phyloP scores from a whole-genome alignment of 2,329 filamentous ascomycete species.

The Neocucurbitaria cava region DNA sequence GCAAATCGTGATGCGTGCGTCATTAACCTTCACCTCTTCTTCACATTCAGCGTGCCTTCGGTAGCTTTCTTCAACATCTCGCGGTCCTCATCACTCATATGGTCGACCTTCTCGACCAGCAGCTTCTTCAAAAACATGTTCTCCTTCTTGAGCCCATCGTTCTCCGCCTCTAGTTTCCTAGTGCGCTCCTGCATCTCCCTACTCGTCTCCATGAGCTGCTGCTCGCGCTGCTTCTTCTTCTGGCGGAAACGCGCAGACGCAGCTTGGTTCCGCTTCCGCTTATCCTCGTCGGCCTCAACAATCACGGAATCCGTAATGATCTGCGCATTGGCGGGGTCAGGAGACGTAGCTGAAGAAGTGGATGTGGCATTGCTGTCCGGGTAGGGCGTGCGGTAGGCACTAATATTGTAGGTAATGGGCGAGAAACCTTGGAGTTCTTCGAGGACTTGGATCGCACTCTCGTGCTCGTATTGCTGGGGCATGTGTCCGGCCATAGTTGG shows the following conservation, averaged over 20 bases:
- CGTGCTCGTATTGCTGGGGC: conserved; percentile 32
- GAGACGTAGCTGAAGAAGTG: conserved; percentile 33
- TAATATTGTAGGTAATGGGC: conserved; percentile 33
- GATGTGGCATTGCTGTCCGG: conserved; percentile 43
- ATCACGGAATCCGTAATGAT: conserved; percentile 32
- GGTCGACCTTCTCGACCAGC: conserved; percentile 48
- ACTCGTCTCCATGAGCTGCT: conserved; percentile 64
- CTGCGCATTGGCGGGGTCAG: conserved; percentile 22
- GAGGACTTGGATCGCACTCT: conserved; percentile 27
- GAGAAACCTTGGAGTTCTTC: conserved; percentile 43
- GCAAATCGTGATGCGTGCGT: background rate
- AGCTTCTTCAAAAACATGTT: conserved; percentile 49
- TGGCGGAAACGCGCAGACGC: conserved; percentile 88
- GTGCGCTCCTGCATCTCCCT: conserved; percentile 84
- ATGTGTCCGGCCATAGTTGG: conserved; percentile 37
- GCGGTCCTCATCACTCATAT: conserved; percentile 46
- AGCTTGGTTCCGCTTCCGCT: conserved; percentile 86
- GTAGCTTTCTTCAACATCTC: conserved; percentile 37
- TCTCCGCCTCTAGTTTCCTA: conserved; percentile 67
- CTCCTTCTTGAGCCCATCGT: conserved; percentile 49
- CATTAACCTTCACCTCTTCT: conserved; percentile 8
- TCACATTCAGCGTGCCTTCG: conserved; percentile 19
- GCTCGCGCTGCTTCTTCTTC: conserved; percentile 96
- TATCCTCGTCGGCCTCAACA: conserved; percentile 78
- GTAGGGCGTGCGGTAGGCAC: conserved; percentile 39